These are phyloP conservation scores for Scheffersomyces stambukii DNA, from an alignment of 1,139 yeast genomes.

Conservation along the genomic window DNA sequence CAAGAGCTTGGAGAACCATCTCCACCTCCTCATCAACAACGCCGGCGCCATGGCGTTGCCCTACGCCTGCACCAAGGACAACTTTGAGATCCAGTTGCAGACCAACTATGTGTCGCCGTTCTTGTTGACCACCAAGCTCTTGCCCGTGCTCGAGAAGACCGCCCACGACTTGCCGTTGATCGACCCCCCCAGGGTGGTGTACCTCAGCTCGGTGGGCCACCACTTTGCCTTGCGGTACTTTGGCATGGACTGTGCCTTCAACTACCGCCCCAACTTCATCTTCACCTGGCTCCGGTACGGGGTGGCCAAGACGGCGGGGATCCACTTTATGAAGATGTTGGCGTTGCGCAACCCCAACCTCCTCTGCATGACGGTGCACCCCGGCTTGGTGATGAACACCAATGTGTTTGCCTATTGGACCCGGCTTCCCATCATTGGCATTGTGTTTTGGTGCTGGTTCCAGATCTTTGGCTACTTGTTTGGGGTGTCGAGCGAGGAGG, in stretches of 20 bases:
- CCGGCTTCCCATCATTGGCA: conserved; percentile 70
- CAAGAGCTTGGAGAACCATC: conserved; percentile 41
- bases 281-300: conserved; percentile 82
- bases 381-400: conserved; percentile 82
- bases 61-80: conserved; percentile 57
- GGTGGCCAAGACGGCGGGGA: conserved; percentile 74
- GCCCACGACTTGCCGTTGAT: conserved; percentile 19
- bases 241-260: conserved; percentile 47
- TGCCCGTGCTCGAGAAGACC: conserved; percentile 50
- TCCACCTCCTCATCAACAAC: conserved; percentile 69
- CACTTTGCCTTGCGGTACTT: conserved; percentile 50
- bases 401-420: conserved; percentile 74
- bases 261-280: conserved; percentile 57
- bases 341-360: conserved; percentile 66
- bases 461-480: conserved; percentile 63
- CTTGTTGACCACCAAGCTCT: conserved; percentile 57
- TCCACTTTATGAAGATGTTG: conserved; percentile 66
- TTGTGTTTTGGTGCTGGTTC: conserved; percentile 64
- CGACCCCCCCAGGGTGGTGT: conserved; percentile 56
- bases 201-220: conserved; percentile 71
- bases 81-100: conserved; percentile 76
- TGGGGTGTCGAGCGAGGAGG: conserved; percentile 72
- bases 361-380: conserved; percentile 68
- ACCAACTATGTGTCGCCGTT: conserved; percentile 78
- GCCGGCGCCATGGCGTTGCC: conserved; percentile 86